Evolutionary conservation across 2,329 filamentous ascomycete species (phyloP).

Genomic region (Hymenoscyphus fraxineus): DNA sequence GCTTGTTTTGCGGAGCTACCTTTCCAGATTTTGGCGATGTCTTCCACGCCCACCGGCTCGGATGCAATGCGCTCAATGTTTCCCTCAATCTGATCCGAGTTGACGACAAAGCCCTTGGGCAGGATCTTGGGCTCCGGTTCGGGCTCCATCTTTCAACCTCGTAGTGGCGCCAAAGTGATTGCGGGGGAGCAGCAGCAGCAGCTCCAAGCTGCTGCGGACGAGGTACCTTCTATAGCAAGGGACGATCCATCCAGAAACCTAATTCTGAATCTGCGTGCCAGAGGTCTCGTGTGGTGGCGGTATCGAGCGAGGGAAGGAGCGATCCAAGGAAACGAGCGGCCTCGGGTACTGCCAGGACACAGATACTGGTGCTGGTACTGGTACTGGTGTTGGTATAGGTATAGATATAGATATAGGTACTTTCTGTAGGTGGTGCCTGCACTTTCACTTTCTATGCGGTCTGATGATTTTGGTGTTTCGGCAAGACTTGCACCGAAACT

Average conservation of each 20-base stretch:
- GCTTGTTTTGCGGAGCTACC: slow-evolving; percentile 39
- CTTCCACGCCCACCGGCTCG: slow-evolving; percentile 39
- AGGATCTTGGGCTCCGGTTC: slow-evolving; percentile 41
- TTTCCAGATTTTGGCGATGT: slow-evolving; percentile 52
- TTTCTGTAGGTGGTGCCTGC: too few relatives aligned
- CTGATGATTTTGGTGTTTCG: background rate
- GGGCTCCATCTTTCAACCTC: slow-evolving; percentile 22
- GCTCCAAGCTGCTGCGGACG: slow-evolving; percentile 31
- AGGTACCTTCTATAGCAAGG: slow-evolving; percentile 12
- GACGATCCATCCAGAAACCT: slow-evolving; percentile 20
- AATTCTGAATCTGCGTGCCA: background rate
- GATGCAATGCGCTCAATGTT: slow-evolving; percentile 46
- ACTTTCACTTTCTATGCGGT: background rate
- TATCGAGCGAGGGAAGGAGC: background rate
- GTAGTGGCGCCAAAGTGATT: slow-evolving; percentile 16
- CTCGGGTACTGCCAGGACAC: too few relatives aligned
- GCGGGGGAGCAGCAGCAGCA: slow-evolving; percentile 28
- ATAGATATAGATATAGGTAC: too few relatives aligned
- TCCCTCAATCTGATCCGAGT: slow-evolving; percentile 48
- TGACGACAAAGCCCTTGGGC: slow-evolving; percentile 56
- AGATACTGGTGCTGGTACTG: background rate
- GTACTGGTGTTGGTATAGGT: too few relatives aligned
- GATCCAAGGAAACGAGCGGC: background rate
- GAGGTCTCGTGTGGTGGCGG: background rate
- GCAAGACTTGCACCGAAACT: background rate